Evolutionary conservation across 495 filamentous ascomycete species (phyloP).

Genomic region (Aspergillus avenaceus): DNA sequence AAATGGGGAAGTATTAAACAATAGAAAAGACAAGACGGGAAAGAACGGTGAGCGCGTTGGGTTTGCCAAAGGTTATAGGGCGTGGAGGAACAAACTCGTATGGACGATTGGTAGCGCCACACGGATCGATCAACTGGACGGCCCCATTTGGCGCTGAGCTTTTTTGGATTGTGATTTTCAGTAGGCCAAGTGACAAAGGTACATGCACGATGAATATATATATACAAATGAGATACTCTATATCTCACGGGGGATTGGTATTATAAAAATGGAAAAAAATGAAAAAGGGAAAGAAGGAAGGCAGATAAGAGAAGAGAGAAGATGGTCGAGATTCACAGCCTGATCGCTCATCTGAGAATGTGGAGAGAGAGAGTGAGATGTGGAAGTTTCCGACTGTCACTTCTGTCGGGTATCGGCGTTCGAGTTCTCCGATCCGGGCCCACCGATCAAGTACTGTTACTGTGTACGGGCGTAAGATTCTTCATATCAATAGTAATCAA

Average conservation of each 20-base stretch:
- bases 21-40: background rate
- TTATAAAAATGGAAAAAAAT: background rate
- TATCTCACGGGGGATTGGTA: background rate
- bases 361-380: too few relatives aligned
- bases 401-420: too few relatives aligned
- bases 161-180: background rate
- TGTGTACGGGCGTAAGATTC: too few relatives aligned
- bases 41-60: background rate
- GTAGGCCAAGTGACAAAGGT: background rate
- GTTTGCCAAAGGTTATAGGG: background rate
- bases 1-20: background rate
- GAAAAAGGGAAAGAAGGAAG: background rate
- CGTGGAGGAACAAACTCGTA: background rate
- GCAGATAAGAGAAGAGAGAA: too few relatives aligned
- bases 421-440: too few relatives aligned
- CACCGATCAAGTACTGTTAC: too few relatives aligned
- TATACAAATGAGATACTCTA: too few relatives aligned
- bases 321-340: too few relatives aligned
- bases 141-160: conserved; percentile 3
- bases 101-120: conserved; percentile 8
- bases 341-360: too few relatives aligned
- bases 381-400: too few relatives aligned
- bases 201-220: background rate
- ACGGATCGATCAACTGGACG: conserved; percentile 7
- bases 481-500: too few relatives aligned